Evolutionary conservation across 1,284 basidiomycete genomes (phyloP).

Genomic region (Inonotus obliquus): DNA sequence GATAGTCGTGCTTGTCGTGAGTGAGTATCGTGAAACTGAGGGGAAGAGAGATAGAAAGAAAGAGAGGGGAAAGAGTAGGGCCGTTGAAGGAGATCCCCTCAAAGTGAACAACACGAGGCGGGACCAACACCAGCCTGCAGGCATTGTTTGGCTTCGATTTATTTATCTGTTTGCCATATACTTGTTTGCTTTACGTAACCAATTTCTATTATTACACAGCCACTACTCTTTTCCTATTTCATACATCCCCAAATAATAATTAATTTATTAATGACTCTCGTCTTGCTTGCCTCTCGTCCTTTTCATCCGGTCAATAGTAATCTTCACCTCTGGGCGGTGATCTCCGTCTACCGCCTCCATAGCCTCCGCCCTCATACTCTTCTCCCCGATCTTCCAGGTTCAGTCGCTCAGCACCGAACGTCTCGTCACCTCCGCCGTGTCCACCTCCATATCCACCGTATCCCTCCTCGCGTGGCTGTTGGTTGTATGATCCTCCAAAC

Average conservation of each 20-base stretch:
- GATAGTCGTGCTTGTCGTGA: conserved; percentile 8
- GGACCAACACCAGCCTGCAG: neutral
- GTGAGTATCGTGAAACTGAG: conserved; percentile 4
- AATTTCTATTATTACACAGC: neutral
- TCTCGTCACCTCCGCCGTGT: conserved; percentile 31
- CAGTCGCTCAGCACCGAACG: conserved; percentile 44
- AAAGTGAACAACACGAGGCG: conserved; percentile 17
- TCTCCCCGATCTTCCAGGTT: conserved; percentile 27
- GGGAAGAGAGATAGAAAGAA: conserved; percentile 1
- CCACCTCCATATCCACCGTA: conserved; percentile 11
- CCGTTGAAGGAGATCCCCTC: neutral
- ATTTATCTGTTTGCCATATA: neutral
- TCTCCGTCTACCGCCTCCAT: conserved; percentile 15
- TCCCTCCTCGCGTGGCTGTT: neutral
- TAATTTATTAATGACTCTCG: neutral
- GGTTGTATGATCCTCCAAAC: neutral
- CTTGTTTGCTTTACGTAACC: neutral
- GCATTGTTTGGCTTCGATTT: neutral
- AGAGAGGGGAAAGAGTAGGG: neutral
- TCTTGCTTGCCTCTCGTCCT: neutral
- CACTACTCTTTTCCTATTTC: neutral
- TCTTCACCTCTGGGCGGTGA: conserved; percentile 8
- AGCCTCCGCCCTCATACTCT: conserved; percentile 4
- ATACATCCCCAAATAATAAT: neutral
- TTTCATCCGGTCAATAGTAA: neutral